phyloP scores from a whole-genome alignment of 768 basidiomycete species.

The Xanthoconium purpureum region DNA sequence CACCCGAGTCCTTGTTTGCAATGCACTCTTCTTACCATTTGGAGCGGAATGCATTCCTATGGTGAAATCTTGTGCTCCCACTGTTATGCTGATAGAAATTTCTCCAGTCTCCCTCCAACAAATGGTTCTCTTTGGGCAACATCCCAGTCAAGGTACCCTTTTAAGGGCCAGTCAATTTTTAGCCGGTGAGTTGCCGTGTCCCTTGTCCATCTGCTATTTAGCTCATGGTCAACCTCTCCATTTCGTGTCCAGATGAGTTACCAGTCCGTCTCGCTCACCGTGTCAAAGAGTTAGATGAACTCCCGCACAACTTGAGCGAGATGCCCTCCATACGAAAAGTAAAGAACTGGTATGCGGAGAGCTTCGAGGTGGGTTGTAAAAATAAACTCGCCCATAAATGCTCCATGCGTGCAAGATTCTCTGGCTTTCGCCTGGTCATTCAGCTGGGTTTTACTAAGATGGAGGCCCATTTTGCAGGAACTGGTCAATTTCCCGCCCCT shows the following conservation, averaged over 20 bases:
- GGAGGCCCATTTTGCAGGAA: conserved; percentile 52
- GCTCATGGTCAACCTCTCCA: neutral
- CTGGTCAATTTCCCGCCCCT: conserved; percentile 83
- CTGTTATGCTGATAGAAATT: conserved; percentile 8
- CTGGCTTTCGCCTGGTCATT: neutral
- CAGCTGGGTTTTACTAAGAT: conserved; percentile 1
- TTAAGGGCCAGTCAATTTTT: conserved; percentile 91
- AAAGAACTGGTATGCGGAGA: conserved; percentile 99
- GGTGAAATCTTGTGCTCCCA: neutral
- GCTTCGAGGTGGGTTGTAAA: conserved; percentile 76
- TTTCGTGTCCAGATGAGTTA: conserved; percentile 65
- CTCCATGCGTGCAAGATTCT: neutral
- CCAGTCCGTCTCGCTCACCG: conserved; percentile 94
- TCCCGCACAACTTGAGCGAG: conserved; percentile 85
- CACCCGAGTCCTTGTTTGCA: too few species aligned
- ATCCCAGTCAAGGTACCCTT: conserved; percentile 91
- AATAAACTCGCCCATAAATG: neutral
- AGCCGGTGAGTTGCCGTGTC: conserved; percentile 46
- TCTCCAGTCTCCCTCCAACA: conserved; percentile 90
- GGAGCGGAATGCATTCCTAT: neutral
- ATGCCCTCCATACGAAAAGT: conserved; percentile 94
- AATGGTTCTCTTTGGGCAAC: conserved; percentile 97
- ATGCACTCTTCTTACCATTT: too few species aligned
- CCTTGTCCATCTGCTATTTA: neutral
- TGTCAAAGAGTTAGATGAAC: conserved; percentile 91